These are phyloP conservation scores for Saccharomyces uvarum DNA, from an alignment of 1,139 yeast species.

Conservation along the genomic window DNA sequence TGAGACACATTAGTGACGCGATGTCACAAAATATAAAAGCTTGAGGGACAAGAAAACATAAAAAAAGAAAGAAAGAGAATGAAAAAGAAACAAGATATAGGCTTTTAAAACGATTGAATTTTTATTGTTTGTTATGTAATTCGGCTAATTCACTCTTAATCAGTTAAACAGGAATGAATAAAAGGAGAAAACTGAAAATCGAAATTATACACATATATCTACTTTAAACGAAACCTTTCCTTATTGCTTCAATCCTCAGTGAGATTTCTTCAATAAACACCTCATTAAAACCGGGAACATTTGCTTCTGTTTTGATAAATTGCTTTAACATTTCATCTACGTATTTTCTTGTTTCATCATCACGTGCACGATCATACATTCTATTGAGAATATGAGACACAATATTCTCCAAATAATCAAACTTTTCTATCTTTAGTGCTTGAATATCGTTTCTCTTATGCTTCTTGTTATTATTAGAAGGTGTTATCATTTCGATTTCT, in stretches of 20 bases:
- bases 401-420: constrained; percentile 35
- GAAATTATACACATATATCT: neutral
- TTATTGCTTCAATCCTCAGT: constrained; percentile 30
- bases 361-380: constrained; percentile 45
- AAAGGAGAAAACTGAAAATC: neutral
- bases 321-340: constrained; percentile 38
- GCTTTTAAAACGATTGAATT: neutral
- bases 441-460: neutral
- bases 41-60: neutral
- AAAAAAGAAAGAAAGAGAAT: neutral
- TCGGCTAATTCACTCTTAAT: neutral
- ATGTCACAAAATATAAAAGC: neutral
- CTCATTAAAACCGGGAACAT: constrained; percentile 57
- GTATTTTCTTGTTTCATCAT: constrained; percentile 38
- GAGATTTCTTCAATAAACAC: constrained; percentile 57
- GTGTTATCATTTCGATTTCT: constrained; percentile 4
- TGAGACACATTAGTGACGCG: neutral
- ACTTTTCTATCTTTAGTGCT: constrained; percentile 13
- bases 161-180: neutral
- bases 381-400: constrained; percentile 37
- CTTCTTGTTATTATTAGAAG: neutral
- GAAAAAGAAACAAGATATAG: neutral
- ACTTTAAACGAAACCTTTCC: constrained; percentile 12
- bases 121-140: neutral
- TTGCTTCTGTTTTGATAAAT: constrained; percentile 40